A percentile compares a stretch with the other conserved stretches of the same genome.
These are phyloP conservation scores for Pichia sporocuriosa DNA, from an alignment of 805 yeast species.

Conservation along the genomic window DNA sequence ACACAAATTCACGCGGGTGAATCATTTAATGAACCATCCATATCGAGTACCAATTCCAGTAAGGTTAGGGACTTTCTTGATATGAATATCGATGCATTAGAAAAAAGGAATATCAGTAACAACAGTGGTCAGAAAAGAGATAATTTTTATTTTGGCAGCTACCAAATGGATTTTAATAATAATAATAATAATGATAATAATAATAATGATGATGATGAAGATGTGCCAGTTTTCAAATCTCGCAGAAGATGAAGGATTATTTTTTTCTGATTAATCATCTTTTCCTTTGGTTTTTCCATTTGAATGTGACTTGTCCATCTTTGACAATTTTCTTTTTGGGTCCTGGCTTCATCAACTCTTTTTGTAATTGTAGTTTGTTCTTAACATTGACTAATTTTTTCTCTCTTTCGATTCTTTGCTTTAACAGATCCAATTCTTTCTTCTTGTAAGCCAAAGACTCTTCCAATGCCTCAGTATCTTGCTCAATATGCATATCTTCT, in stretches of 20 bases:
- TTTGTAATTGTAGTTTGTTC: conserved; percentile 65
- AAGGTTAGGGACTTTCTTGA: no score
- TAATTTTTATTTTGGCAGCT: no score
- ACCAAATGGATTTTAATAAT: background rate
- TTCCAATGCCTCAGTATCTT: conserved; percentile 22
- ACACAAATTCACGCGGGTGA: conserved; percentile 1
- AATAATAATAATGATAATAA: conserved; percentile 2
- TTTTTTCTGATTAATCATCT: no score
- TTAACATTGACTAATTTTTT: conserved; percentile 62
- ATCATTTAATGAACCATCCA: background rate
- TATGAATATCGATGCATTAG: background rate
- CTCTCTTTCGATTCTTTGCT: conserved; percentile 64
- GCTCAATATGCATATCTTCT: conserved; percentile 16
- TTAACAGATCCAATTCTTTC: conserved; percentile 51
- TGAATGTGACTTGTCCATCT: conserved; percentile 64
- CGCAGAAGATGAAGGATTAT: conserved; percentile 16
- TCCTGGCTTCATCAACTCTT: conserved; percentile 88
- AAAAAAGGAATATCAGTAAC: background rate
- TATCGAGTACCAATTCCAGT: background rate
- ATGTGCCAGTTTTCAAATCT: conserved; percentile 25
- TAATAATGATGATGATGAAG: conserved; percentile 21
- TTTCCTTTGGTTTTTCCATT: conserved; percentile 81
- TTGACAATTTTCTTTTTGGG: conserved; percentile 66
- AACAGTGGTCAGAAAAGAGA: background rate
- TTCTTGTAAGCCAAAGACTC: conserved; percentile 33